Conservation (phyloP, 2,329 filamentous ascomycete species). For the Trichoderma endophyticum region DNA sequence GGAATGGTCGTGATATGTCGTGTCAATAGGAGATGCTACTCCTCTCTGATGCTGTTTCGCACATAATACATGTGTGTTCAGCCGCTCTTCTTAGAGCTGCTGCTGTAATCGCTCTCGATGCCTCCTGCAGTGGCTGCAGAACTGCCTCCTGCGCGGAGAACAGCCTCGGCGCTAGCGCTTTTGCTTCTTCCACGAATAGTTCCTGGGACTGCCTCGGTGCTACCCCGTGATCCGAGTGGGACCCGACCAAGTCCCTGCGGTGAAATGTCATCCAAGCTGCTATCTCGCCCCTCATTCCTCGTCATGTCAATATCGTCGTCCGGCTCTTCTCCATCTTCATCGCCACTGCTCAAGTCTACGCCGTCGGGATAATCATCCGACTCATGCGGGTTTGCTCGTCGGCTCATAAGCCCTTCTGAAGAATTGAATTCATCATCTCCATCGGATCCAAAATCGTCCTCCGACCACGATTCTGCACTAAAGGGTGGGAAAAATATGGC, state of each 20-base stretch:
- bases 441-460: constrained; percentile 30
- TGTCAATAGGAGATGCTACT: background rate
- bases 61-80: background rate
- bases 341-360: constrained; percentile 40
- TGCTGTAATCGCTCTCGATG: constrained; percentile 38
- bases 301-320: constrained; percentile 37
- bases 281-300: constrained; percentile 21
- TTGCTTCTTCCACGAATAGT: constrained; percentile 32
- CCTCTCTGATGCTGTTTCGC: background rate
- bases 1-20: background rate
- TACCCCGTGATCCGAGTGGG: constrained; percentile 28
- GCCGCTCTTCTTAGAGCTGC: constrained; percentile 31
- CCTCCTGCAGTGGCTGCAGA: constrained; percentile 42
- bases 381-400: constrained; percentile 35
- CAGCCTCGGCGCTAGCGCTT: constrained; percentile 30
- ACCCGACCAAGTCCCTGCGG: constrained; percentile 10
- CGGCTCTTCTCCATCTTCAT: constrained; percentile 41
- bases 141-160: constrained; percentile 31
- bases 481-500: constrained; percentile 50
- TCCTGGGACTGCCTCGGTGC: constrained; percentile 34
- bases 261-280: background rate
- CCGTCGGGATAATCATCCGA: constrained; percentile 43
- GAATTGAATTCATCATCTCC: constrained; percentile 30
- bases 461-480: constrained; percentile 39
- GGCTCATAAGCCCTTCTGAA: constrained; percentile 32